Conservation (phyloP, 2,329 filamentous ascomycete species). For the Pyricularia pennisetigena region DNA sequence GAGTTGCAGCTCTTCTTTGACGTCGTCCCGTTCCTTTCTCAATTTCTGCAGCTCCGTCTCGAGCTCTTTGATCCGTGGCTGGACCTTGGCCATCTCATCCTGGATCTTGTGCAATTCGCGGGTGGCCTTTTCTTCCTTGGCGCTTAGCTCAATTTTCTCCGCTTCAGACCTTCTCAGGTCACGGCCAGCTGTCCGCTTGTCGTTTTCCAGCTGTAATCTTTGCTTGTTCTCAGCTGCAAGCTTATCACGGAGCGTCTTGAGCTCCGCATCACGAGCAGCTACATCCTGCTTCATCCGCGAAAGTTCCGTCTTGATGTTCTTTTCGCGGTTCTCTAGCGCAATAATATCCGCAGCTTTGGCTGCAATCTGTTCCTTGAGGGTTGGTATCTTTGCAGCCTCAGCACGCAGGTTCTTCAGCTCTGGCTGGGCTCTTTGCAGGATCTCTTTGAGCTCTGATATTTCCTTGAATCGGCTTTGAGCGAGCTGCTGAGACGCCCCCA, state of each 20-base stretch:
- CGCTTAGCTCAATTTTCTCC: slow-evolving; percentile 68
- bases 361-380: slow-evolving; percentile 63
- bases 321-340: slow-evolving; percentile 71
- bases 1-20: slow-evolving; percentile 73
- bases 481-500: slow-evolving; percentile 77
- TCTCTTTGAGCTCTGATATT: slow-evolving; percentile 66
- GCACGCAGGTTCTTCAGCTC: slow-evolving; percentile 72
- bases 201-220: slow-evolving; percentile 68
- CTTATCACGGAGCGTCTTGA: slow-evolving; percentile 70
- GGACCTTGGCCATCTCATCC: slow-evolving; percentile 61
- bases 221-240: slow-evolving; percentile 63
- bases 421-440: slow-evolving; percentile 75
- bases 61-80: slow-evolving; percentile 51
- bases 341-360: slow-evolving; percentile 51
- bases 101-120: slow-evolving; percentile 63
- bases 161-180: slow-evolving; percentile 70
- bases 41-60: slow-evolving; percentile 66
- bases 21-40: slow-evolving; percentile 53
- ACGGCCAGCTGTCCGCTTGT: slow-evolving; percentile 61
- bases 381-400: slow-evolving; percentile 67
- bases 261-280: slow-evolving; percentile 66
- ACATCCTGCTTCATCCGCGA: slow-evolving; percentile 58
- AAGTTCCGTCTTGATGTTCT: slow-evolving; percentile 69
- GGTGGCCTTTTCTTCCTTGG: slow-evolving; percentile 60
- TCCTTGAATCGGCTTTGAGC: slow-evolving; percentile 85